A percentile compares a stretch with the other conserved stretches of the same genome.
These are phyloP conservation scores for Aureobasidium vineae DNA, from an alignment of 2,329 filamentous ascomycete species.

Conservation along the genomic window DNA sequence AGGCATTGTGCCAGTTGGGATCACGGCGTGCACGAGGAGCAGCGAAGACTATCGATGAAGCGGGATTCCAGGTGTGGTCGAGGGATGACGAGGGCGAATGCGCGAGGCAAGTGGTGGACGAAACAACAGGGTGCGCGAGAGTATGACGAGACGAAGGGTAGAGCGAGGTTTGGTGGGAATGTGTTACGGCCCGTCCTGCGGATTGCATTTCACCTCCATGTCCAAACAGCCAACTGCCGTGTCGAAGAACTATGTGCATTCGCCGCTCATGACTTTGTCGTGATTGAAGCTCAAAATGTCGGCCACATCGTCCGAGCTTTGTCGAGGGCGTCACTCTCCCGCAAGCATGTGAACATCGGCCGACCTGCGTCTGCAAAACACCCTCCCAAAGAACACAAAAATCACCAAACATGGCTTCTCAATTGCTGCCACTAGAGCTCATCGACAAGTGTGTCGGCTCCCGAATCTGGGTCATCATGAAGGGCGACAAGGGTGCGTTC, in stretches of 20 bases:
- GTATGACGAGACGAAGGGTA: slow-evolving; percentile 7
- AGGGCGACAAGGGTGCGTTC: slow-evolving; percentile 84
- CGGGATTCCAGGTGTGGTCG: background rate
- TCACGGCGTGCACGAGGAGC: background rate
- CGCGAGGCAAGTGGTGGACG: background rate
- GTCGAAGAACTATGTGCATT: background rate
- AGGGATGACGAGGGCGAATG: background rate
- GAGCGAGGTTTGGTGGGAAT: background rate
- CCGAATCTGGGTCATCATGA: slow-evolving; percentile 99
- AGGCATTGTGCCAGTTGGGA: background rate
- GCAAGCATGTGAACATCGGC: background rate
- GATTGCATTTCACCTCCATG: slow-evolving; percentile 26
- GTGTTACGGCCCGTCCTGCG: slow-evolving; percentile 21
- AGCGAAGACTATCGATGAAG: background rate
- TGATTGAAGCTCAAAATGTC: slow-evolving; percentile 12
- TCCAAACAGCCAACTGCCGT: slow-evolving; percentile 10
- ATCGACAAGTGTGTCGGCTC: slow-evolving; percentile 99
- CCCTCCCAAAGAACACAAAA: background rate
- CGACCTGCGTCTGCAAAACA: background rate
- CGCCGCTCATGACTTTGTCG: background rate
- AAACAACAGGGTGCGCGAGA: background rate
- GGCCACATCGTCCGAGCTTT: slow-evolving; percentile 1
- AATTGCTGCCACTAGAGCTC: slow-evolving; percentile 61
- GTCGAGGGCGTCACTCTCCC: slow-evolving; percentile 8
- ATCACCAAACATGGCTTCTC: slow-evolving; percentile 28